phyloP scores from a whole-genome alignment of 2,329 filamentous ascomycete genomes.

The Penicillium sp. region DNA sequence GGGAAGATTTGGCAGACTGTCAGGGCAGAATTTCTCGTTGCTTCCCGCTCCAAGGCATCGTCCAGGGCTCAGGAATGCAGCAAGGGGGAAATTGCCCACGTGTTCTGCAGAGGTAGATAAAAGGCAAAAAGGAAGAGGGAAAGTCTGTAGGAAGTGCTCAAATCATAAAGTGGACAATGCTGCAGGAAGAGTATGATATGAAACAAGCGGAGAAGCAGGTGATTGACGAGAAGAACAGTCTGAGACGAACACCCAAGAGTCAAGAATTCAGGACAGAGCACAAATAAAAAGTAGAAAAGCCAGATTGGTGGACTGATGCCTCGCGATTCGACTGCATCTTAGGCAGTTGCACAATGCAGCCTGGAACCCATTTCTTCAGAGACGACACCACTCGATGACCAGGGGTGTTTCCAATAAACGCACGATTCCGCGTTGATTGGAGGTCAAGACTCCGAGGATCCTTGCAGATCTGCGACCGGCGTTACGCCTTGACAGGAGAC shows the following conservation, averaged over 20 bases:
- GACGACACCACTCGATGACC: conserved; percentile 11
- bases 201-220: conserved; percentile 8
- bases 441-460: conserved; percentile 6
- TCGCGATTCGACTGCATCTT: not conserved
- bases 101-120: conserved; percentile 1
- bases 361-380: conserved; percentile 1
- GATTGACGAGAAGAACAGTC: conserved; percentile 3
- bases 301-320: not conserved
- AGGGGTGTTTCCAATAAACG: conserved; percentile 17
- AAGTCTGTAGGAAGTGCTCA: not conserved
- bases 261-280: conserved; percentile 1
- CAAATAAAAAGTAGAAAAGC: conserved; percentile 5
- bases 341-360: not conserved
- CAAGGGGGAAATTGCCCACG: conserved; percentile 11
- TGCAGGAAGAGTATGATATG: conserved; percentile 2
- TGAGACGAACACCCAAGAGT: conserved; percentile 8
- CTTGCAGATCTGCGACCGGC: conserved; percentile 15
- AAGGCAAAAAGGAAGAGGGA: not conserved
- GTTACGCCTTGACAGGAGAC: conserved; percentile 11
- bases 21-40: conserved; percentile 7
- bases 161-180: not conserved
- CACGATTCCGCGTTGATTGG: not conserved
- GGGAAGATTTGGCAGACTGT: conserved; percentile 2
- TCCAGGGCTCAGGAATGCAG: conserved; percentile 17
- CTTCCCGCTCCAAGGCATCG: conserved; percentile 10